These are phyloP conservation scores for Arthrobotrys sphaeroides DNA, from an alignment of 2,329 filamentous ascomycete genomes.

Conservation along the genomic window DNA sequence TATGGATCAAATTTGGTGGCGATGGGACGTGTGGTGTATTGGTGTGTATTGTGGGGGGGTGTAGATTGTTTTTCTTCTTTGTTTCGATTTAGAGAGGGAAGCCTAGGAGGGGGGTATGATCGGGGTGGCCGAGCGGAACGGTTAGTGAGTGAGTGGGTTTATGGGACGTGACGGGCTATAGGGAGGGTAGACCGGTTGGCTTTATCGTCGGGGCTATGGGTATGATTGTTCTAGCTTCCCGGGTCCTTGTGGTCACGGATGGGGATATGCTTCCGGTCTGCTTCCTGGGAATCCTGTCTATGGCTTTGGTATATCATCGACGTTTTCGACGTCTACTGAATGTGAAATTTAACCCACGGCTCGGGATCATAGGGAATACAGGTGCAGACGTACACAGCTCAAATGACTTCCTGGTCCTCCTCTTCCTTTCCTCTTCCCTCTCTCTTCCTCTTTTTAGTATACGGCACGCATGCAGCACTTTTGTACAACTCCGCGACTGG, in stretches of 20 bases:
- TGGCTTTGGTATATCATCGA: neutral
- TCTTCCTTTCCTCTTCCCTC: too few species aligned
- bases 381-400: neutral
- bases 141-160: neutral
- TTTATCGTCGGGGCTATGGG: slow-evolving; percentile 1
- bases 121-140: neutral
- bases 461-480: slow-evolving; percentile 1
- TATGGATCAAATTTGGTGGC: slow-evolving; percentile 17
- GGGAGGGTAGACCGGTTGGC: neutral
- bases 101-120: neutral
- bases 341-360: neutral
- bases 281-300: neutral
- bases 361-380: neutral
- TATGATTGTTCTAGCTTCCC: neutral
- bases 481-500: slow-evolving; percentile 10
- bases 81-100: slow-evolving; percentile 5
- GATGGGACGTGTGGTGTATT: slow-evolving; percentile 3
- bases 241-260: neutral
- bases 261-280: neutral
- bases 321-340: neutral
- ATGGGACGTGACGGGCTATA: neutral
- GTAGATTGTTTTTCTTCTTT: neutral
- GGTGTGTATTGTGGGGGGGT: neutral
- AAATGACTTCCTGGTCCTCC: neutral
- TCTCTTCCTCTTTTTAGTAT: neutral